Evolutionary conservation across 176 grass and related monocot genomes (phyloP).

Genomic region (Puccinellia tenuiflora): DNA sequence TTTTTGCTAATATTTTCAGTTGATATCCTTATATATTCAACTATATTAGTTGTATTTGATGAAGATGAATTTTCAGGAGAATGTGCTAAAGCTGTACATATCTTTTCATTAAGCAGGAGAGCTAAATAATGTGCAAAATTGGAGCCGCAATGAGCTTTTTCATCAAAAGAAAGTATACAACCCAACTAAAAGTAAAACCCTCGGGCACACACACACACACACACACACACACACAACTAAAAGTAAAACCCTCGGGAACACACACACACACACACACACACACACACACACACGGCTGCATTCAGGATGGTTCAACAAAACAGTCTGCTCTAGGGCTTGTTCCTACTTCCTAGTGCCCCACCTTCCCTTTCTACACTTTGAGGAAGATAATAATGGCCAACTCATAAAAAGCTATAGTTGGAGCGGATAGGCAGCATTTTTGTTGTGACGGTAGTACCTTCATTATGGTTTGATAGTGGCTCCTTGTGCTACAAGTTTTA

Average conservation of each 20-base stretch:
- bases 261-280: too few species aligned
- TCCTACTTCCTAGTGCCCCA: neutral
- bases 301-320: neutral
- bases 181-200: neutral
- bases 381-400: neutral
- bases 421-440: neutral
- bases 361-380: neutral
- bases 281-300: neutral
- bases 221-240: neutral
- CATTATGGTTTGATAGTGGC: neutral
- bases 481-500: neutral
- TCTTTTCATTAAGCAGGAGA: neutral
- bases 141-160: neutral
- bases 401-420: neutral
- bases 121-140: neutral
- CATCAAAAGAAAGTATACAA: neutral
- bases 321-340: neutral
- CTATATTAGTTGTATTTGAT: too few species aligned
- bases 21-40: too few species aligned
- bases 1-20: neutral
- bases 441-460: neutral
- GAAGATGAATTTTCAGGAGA: too few species aligned
- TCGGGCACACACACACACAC: neutral
- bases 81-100: too few species aligned
- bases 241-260: neutral